Evolutionary conservation across 345 rosid genomes (phyloP).

Genomic region (Arabidopsis arenosa): DNA sequence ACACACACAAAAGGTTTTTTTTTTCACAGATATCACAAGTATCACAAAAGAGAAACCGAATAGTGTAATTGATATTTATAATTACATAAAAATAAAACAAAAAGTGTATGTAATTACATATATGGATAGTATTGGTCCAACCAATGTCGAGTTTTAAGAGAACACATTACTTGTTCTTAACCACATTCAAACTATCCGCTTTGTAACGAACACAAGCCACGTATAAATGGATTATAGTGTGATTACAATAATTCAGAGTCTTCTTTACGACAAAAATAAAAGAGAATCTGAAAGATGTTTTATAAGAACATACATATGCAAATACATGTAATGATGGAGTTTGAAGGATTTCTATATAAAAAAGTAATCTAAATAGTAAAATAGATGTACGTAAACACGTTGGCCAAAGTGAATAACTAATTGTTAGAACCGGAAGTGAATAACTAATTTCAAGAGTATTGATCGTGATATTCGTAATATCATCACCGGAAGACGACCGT

Average conservation of each 20-base stretch:
- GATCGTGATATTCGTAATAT: too few relatives aligned
- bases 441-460: too few relatives aligned
- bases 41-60: neutral
- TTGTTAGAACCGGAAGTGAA: neutral
- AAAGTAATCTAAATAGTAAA: neutral
- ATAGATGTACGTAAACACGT: neutral
- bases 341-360: constrained; percentile 13
- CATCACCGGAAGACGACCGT: too few relatives aligned
- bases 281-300: neutral
- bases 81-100: too few relatives aligned
- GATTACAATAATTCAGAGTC: constrained; percentile 1
- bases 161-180: constrained; percentile 29
- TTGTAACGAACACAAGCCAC: constrained; percentile 24
- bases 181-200: constrained; percentile 16
- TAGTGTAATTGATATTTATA: neutral
- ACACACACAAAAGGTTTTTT: neutral
- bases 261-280: neutral
- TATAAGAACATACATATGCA: neutral
- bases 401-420: constrained; percentile 21
- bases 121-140: constrained; percentile 17
- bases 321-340: constrained; percentile 11
- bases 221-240: neutral
- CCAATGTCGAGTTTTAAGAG: constrained; percentile 14
- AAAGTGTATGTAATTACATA: neutral
- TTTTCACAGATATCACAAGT: too few relatives aligned